Conservation (phyloP, 2,329 filamentous ascomycete genomes). For the Ophiocordyceps camponoti-rufipedis region DNA sequence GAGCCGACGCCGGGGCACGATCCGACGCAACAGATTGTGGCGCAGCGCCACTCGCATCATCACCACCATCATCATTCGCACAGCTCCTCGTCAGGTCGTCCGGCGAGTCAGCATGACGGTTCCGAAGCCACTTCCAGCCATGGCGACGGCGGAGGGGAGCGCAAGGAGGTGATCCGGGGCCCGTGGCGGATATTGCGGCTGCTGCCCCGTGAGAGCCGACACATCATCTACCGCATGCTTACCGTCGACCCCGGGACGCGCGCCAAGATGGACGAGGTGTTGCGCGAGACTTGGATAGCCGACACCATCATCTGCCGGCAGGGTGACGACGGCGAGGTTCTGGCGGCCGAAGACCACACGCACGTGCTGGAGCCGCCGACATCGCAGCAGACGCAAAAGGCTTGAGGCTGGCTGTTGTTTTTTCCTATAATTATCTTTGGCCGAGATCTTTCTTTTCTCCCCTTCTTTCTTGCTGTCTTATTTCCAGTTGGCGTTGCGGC, state of each 20-base stretch:
- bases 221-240: slow-evolving; percentile 85
- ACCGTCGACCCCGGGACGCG: slow-evolving; percentile 71
- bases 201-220: slow-evolving; percentile 72
- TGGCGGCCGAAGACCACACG: slow-evolving; percentile 58
- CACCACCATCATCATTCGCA: background rate
- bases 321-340: slow-evolving; percentile 47
- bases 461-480: background rate
- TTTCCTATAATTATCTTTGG: too few relatives aligned
- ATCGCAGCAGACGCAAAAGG: slow-evolving; percentile 14
- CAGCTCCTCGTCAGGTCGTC: slow-evolving; percentile 23
- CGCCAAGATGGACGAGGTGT: slow-evolving; percentile 69
- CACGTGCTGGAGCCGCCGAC: slow-evolving; percentile 68
- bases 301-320: slow-evolving; percentile 72
- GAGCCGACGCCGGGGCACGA: slow-evolving; percentile 61
- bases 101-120: background rate
- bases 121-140: slow-evolving; percentile 1
- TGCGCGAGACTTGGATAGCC: slow-evolving; percentile 80
- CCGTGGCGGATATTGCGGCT: slow-evolving; percentile 81
- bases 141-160: slow-evolving; percentile 18
- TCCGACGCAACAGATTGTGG: slow-evolving; percentile 22
- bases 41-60: background rate
- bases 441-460: background rate
- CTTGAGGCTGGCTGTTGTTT: background rate
- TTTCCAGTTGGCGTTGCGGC: background rate
- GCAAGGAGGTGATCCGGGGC: slow-evolving; percentile 70